Evolutionary conservation across 495 filamentous ascomycete species (phyloP).

Genomic region (Lasiosphaeria miniovina): DNA sequence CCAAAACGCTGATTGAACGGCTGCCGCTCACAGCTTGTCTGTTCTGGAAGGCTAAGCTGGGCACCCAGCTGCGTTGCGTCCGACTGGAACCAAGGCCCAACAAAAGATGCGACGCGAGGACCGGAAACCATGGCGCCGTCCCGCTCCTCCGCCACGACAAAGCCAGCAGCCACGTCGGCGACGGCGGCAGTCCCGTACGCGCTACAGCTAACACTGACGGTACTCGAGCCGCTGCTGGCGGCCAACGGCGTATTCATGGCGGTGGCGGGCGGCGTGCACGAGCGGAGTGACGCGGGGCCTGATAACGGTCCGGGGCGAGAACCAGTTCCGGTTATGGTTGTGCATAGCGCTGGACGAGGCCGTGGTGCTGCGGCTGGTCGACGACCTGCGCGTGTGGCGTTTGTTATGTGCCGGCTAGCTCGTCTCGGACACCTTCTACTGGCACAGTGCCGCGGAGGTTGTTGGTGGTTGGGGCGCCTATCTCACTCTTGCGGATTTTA

Average conservation of each 20-base stretch:
- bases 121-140: too few species aligned
- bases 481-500: conserved; percentile 16
- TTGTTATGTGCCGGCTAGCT: conserved; percentile 30
- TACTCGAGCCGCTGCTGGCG: conserved; percentile 52
- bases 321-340: conserved; percentile 44
- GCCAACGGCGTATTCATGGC: conserved; percentile 30
- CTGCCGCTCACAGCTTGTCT: too few species aligned
- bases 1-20: too few species aligned
- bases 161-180: neutral
- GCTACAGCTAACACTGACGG: conserved; percentile 54
- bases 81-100: too few species aligned
- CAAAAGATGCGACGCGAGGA: too few species aligned
- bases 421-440: conserved; percentile 22
- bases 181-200: conserved; percentile 27
- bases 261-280: conserved; percentile 40
- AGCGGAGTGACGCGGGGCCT: conserved; percentile 19
- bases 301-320: conserved; percentile 8
- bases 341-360: conserved; percentile 58
- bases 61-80: too few species aligned
- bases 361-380: conserved; percentile 50
- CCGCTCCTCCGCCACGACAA: too few species aligned
- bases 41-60: too few species aligned
- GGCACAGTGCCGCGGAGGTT: conserved; percentile 20
- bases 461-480: conserved; percentile 28
- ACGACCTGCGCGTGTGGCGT: conserved; percentile 54